phyloP scores from a whole-genome alignment of 164 flowering plant genomes.

The Chloranthus sessilifolius region DNA sequence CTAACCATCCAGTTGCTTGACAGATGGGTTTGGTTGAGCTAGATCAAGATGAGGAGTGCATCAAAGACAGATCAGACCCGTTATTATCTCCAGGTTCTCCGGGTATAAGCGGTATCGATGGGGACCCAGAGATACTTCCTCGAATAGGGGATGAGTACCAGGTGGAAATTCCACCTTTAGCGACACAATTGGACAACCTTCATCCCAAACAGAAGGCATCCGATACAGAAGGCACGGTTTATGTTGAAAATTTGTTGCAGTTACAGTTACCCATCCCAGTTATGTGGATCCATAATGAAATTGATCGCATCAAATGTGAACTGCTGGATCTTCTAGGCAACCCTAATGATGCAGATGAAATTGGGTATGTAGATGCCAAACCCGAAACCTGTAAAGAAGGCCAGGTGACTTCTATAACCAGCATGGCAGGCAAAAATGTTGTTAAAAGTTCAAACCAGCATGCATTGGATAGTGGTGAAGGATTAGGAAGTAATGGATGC shows the following conservation, averaged over 20 bases:
- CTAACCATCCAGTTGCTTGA: slow-evolving; percentile 7
- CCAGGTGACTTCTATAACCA: slow-evolving; percentile 2
- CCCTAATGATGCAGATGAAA: slow-evolving; percentile 3
- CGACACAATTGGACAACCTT: slow-evolving; percentile 20
- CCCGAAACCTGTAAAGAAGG: slow-evolving; percentile 7
- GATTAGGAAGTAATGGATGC: neutral
- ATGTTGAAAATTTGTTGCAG: slow-evolving; percentile 14
- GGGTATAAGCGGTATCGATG: slow-evolving; percentile 27
- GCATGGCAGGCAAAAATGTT: neutral
- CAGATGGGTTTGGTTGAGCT: slow-evolving; percentile 39
- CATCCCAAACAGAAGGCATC: slow-evolving; percentile 6
- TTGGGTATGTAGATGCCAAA: slow-evolving; percentile 7
- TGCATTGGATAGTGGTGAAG: slow-evolving; percentile 4
- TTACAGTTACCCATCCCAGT: slow-evolving; percentile 53
- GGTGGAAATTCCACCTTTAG: slow-evolving; percentile 54
- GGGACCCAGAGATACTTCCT: slow-evolving; percentile 47
- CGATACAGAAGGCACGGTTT: slow-evolving; percentile 13
- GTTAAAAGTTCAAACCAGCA: slow-evolving; percentile 1
- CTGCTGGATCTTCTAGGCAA: slow-evolving; percentile 2
- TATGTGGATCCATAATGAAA: slow-evolving; percentile 33
- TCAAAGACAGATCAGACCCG: slow-evolving; percentile 27
- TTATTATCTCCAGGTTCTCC: slow-evolving; percentile 23
- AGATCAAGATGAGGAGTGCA: slow-evolving; percentile 17
- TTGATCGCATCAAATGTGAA: slow-evolving; percentile 17
- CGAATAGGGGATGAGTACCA: slow-evolving; percentile 77